These are phyloP conservation scores for Eremochloa ophiuroides DNA, from an alignment of 176 grass and related monocot genomes.

Conservation along the genomic window DNA sequence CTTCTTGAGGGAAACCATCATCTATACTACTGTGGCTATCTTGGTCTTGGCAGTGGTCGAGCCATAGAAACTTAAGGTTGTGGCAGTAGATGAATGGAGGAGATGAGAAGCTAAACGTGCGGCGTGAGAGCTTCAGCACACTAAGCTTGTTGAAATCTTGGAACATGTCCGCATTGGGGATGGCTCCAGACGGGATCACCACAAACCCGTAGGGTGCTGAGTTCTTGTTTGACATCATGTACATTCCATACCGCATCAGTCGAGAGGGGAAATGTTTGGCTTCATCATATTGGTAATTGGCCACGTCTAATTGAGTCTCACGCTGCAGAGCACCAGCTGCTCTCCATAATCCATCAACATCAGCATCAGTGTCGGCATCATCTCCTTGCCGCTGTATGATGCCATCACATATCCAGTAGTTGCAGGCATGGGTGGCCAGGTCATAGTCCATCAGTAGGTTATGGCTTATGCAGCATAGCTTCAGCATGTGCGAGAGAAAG, in stretches of 20 bases:
- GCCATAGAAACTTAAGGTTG: neutral
- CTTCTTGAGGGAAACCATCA: too few relatives aligned
- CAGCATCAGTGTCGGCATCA: too few relatives aligned
- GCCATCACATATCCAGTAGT: conserved; percentile 11
- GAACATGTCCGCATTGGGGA: too few relatives aligned
- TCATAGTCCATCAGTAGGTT: neutral
- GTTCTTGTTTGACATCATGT: too few relatives aligned
- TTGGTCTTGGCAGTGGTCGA: neutral
- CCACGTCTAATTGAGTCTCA: neutral
- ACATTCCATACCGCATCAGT: too few relatives aligned
- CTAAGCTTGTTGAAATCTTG: too few relatives aligned
- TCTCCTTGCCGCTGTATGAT: too few relatives aligned
- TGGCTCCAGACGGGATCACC: too few relatives aligned
- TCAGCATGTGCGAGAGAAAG: neutral
- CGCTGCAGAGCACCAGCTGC: neutral
- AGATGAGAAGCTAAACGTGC: neutral
- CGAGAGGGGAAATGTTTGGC: too few relatives aligned
- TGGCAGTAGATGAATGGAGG: neutral
- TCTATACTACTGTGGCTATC: too few relatives aligned
- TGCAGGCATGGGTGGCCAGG: neutral
- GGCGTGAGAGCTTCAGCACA: neutral
- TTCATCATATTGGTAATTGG: too few relatives aligned
- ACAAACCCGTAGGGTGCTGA: too few relatives aligned
- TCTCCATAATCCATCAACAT: neutral
- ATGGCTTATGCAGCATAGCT: neutral